phyloP scores from a whole-genome alignment of 2,329 filamentous ascomycete genomes.

The Aspergillus fumigatus region DNA sequence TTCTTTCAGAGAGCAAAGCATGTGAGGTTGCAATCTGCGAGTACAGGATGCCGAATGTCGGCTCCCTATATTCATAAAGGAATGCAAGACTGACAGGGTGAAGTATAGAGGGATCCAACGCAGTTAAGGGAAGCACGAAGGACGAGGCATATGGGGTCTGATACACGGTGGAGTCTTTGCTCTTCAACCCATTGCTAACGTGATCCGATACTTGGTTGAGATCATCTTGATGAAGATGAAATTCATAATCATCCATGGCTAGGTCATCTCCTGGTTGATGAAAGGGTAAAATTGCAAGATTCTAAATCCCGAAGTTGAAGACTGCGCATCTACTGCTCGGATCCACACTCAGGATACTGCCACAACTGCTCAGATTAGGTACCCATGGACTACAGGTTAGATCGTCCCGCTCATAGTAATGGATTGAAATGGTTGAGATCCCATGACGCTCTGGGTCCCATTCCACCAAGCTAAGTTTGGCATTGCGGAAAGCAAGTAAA shows the following conservation, averaged over 20 bases:
- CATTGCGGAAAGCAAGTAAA: constrained; percentile 79
- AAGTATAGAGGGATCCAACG: constrained; percentile 79
- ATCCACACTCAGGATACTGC: constrained; percentile 80
- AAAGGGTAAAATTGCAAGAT: constrained; percentile 91
- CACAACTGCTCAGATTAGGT: constrained; percentile 66
- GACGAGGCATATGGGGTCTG: constrained; percentile 78
- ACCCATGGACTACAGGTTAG: constrained; percentile 78
- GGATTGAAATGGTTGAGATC: constrained; percentile 86
- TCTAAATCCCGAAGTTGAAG: constrained; percentile 83
- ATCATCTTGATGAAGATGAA: constrained; percentile 68
- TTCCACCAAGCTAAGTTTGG: constrained; percentile 86
- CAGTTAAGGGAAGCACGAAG: constrained; percentile 85
- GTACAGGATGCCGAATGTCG: constrained; percentile 91
- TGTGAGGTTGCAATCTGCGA: constrained; percentile 69
- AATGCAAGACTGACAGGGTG: constrained; percentile 91
- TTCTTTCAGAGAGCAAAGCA: constrained; percentile 68
- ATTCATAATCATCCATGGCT: constrained; percentile 87
- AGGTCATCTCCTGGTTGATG: constrained; percentile 80
- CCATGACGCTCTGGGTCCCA: constrained; percentile 81
- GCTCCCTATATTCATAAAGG: constrained; percentile 93
- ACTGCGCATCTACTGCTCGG: constrained; percentile 90
- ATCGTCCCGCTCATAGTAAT: constrained; percentile 97
- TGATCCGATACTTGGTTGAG: constrained; percentile 41
- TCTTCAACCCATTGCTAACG: constrained; percentile 22
- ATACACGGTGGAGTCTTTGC: constrained; percentile 31